Percentiles rank a stretch among this genome's conserved stretches.
Conservation (phyloP, 176 grass and related monocot genomes). For the Aegilops bicornis region DNA sequence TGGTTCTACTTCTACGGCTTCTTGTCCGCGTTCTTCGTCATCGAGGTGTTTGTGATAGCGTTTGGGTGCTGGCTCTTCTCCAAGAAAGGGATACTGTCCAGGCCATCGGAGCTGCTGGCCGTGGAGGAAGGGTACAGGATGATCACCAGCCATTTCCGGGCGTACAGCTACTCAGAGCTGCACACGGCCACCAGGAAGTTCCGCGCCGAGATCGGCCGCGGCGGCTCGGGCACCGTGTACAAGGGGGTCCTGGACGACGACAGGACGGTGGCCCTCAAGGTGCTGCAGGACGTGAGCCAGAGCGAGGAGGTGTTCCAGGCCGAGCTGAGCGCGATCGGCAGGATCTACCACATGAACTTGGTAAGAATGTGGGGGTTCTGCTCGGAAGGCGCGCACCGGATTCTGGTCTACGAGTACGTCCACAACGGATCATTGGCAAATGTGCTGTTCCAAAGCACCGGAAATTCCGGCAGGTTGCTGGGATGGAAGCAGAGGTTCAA, state of each 20-base stretch:
- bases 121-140: slow-evolving; percentile 46
- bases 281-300: slow-evolving; percentile 23
- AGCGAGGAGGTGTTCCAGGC: slow-evolving; percentile 33
- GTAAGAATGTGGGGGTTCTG: slow-evolving; percentile 33
- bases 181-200: slow-evolving; percentile 51
- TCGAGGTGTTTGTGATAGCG: slow-evolving; percentile 32
- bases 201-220: slow-evolving; percentile 28
- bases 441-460: not conserved
- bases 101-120: slow-evolving; percentile 21
- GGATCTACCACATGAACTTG: slow-evolving; percentile 35
- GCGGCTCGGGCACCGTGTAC: slow-evolving; percentile 40
- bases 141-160: slow-evolving; percentile 41
- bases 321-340: slow-evolving; percentile 23
- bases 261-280: slow-evolving; percentile 47
- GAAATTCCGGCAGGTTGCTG: not conserved
- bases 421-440: slow-evolving; percentile 7
- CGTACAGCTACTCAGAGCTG: slow-evolving; percentile 51
- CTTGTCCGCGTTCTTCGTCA: slow-evolving; percentile 36
- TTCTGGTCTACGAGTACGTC: slow-evolving; percentile 24
- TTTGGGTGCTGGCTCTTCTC: slow-evolving; percentile 59
- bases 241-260: slow-evolving; percentile 13
- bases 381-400: slow-evolving; percentile 4
- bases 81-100: slow-evolving; percentile 11
- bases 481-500: slow-evolving; percentile 18
- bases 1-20: slow-evolving; percentile 52